These are phyloP conservation scores for Backusella morwellensis DNA, from an alignment of 192 early-diverging fungal genomes.

Conservation along the genomic window DNA sequence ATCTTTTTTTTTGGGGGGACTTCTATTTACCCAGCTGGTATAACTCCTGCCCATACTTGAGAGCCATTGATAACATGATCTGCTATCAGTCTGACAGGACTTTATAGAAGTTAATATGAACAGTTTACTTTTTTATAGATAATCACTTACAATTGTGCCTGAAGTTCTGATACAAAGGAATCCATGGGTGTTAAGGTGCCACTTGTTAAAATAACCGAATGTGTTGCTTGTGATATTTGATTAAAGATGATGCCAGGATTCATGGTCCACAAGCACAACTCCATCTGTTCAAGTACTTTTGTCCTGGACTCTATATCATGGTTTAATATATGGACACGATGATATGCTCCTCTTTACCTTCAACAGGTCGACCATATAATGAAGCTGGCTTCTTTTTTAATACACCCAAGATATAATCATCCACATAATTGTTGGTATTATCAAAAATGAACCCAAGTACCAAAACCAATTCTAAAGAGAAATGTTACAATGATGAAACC, in stretches of 20 bases:
- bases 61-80: conserved; percentile 63
- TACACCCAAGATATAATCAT: conserved; percentile 23
- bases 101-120: not conserved
- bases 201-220: conserved; percentile 59
- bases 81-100: conserved; percentile 48
- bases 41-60: conserved; percentile 57
- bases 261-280: conserved; percentile 32
- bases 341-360: not conserved
- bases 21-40: conserved; percentile 38
- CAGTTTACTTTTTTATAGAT: not conserved
- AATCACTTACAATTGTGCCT: conserved; percentile 40
- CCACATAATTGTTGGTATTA: not conserved
- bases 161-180: conserved; percentile 57
- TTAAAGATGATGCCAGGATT: conserved; percentile 45
- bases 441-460: conserved; percentile 28
- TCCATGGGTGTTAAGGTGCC: conserved; percentile 63
- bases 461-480: conserved; percentile 11
- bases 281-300: not conserved
- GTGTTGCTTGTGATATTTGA: conserved; percentile 37
- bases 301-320: not conserved
- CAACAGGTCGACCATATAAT: not conserved
- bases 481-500: not conserved
- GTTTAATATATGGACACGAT: not conserved
- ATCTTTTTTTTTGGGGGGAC: not conserved
- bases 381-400: not conserved